These are phyloP conservation scores for Atkinsonella texensis DNA, from an alignment of 2,329 filamentous ascomycete genomes.

Conservation along the genomic window DNA sequence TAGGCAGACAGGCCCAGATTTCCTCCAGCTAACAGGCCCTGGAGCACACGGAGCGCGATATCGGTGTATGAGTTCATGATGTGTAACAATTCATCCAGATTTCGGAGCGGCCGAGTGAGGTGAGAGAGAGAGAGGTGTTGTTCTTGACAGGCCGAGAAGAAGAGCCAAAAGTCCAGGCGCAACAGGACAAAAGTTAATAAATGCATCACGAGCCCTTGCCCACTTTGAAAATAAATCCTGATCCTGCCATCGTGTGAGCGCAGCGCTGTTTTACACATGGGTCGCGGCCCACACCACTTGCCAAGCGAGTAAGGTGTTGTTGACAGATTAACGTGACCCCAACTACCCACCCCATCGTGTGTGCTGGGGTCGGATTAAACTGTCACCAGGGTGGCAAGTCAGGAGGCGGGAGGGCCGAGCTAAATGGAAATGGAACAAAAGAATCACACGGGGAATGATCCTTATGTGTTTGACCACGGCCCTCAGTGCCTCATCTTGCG, in stretches of 20 bases:
- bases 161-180: not conserved
- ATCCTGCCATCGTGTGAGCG: not conserved
- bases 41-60: conserved; percentile 9
- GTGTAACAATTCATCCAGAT: not conserved
- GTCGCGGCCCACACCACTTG: not conserved
- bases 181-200: not conserved
- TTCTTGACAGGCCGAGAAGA: not conserved
- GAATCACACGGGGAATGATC: not conserved
- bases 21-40: conserved; percentile 10
- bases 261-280: not conserved
- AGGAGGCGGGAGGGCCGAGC: conserved; percentile 3
- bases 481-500: not conserved
- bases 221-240: not conserved
- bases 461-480: not conserved
- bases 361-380: too few species aligned
- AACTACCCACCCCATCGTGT: too few species aligned
- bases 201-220: not conserved
- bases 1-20: conserved; percentile 11
- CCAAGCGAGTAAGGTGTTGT: not conserved
- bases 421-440: not conserved
- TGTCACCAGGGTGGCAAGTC: not conserved
- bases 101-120: not conserved
- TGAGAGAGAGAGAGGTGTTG: not conserved
- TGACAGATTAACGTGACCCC: too few species aligned
- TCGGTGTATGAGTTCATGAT: conserved; percentile 10